Percentiles rank a stretch among this genome's conserved stretches.
phyloP scores from a whole-genome alignment of 495 filamentous ascomycete species.

The Paragyromitra xinjiangensis region DNA sequence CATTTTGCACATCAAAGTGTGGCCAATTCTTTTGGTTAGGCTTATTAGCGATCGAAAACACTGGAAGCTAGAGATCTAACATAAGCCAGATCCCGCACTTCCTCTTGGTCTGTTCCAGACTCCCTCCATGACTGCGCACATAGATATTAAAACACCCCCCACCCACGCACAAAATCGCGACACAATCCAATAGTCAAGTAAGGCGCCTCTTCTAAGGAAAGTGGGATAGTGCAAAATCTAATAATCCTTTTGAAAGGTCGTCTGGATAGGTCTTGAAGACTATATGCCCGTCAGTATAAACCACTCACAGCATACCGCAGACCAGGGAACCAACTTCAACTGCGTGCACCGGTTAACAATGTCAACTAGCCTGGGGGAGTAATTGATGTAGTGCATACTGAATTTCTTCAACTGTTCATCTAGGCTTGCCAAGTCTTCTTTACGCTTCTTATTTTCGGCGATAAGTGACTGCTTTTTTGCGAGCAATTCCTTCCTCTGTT shows the following conservation, averaged over 20 bases:
- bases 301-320: background rate
- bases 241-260: slow-evolving; percentile 58
- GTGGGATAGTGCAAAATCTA: slow-evolving; percentile 19
- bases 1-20: no score
- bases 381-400: slow-evolving; percentile 35
- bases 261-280: slow-evolving; percentile 57
- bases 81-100: no score
- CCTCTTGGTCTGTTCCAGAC: no score
- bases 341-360: slow-evolving; percentile 30
- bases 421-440: slow-evolving; percentile 75
- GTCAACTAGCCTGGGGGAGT: slow-evolving; percentile 6
- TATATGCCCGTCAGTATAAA: slow-evolving; percentile 34
- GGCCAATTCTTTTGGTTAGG: no score
- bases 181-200: background rate
- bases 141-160: no score
- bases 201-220: background rate
- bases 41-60: no score
- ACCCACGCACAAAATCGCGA: background rate
- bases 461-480: slow-evolving; percentile 92
- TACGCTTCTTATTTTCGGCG: slow-evolving; percentile 92
- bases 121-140: no score
- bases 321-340: slow-evolving; percentile 48
- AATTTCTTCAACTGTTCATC: slow-evolving; percentile 58
- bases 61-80: no score
- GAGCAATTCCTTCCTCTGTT: slow-evolving; percentile 82